Conservation (phyloP, 2,329 filamentous ascomycete species). For the Penicillium crustosum region DNA sequence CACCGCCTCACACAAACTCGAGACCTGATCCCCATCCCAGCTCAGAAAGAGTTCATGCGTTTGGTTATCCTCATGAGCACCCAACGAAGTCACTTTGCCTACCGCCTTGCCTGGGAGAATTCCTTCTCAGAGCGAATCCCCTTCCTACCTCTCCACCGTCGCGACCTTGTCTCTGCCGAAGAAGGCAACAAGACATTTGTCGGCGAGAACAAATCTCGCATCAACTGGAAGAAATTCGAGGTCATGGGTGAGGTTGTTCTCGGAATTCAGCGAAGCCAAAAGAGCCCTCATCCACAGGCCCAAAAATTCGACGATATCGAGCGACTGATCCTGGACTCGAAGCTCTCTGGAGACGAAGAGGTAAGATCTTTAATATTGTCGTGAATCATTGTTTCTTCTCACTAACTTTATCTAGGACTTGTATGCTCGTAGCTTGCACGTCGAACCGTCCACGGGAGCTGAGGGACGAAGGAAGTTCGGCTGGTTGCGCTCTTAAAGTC, state of each 20-base stretch:
- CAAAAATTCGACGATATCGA: conserved; percentile 67
- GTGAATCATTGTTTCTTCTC: neutral
- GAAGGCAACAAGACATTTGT: conserved; percentile 91
- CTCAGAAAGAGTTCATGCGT: conserved; percentile 81
- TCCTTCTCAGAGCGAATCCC: conserved; percentile 86
- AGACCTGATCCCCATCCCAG: conserved; percentile 67
- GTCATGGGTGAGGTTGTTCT: conserved; percentile 89
- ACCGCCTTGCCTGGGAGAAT: conserved; percentile 97
- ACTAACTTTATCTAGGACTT: conserved; percentile 49
- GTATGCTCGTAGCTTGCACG: conserved; percentile 58
- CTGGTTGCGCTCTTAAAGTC: conserved; percentile 41
- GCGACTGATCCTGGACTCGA: conserved; percentile 76
- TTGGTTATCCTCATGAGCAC: conserved; percentile 90
- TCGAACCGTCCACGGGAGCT: conserved; percentile 49
- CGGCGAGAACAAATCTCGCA: conserved; percentile 67
- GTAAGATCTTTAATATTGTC: conserved; percentile 54
- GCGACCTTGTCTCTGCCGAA: conserved; percentile 87
- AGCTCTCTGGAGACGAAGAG: conserved; percentile 82
- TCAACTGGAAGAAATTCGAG: conserved; percentile 99
- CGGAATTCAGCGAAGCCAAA: conserved; percentile 88
- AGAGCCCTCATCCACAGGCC: conserved; percentile 73
- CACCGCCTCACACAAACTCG: conserved; percentile 79
- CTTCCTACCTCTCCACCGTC: conserved; percentile 83
- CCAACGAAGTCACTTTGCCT: conserved; percentile 88
- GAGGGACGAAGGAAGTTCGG: conserved; percentile 45